phyloP scores from a whole-genome alignment of 192 early-diverging fungal species.

The Mortierella claussenii region DNA sequence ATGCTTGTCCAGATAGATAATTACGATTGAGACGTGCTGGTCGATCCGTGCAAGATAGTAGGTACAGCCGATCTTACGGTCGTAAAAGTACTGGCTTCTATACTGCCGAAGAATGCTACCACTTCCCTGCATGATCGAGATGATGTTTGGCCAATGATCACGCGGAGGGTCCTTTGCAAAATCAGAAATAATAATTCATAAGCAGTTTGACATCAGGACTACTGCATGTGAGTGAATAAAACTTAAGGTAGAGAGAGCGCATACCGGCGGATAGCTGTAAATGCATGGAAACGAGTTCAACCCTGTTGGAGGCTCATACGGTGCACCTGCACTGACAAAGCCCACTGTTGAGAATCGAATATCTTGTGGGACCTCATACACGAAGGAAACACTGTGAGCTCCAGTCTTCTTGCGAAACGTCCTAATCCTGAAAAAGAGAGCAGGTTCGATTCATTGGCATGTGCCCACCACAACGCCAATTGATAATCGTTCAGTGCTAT shows the following conservation, averaged over 20 bases:
- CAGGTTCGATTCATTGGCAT: no score
- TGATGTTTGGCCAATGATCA: constrained; percentile 64
- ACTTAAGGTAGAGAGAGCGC: neutral
- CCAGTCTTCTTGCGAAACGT: constrained; percentile 57
- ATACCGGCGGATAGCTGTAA: constrained; percentile 62
- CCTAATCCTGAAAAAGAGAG: constrained; percentile 53
- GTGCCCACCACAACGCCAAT: neutral
- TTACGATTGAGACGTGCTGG: constrained; percentile 58
- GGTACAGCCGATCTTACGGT: constrained; percentile 59
- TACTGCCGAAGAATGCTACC: constrained; percentile 44
- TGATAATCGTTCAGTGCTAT: neutral
- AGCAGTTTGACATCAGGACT: neutral
- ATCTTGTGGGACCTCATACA: constrained; percentile 55
- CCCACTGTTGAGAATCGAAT: constrained; percentile 56
- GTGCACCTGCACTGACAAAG: constrained; percentile 50
- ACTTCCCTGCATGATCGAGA: constrained; percentile 65
- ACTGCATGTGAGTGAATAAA: neutral
- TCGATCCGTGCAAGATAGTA: constrained; percentile 63
- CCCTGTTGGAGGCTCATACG: constrained; percentile 62
- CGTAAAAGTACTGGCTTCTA: constrained; percentile 60
- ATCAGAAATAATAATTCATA: neutral
- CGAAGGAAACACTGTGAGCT: constrained; percentile 56
- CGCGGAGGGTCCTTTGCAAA: constrained; percentile 51
- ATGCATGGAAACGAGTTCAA: constrained; percentile 66
- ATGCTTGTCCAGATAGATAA: constrained; percentile 62